Evolutionary conservation across 768 basidiomycete species (phyloP), one percentile per base, ranked within the genome.

Genomic region (Boletus coccyginus): DNA sequence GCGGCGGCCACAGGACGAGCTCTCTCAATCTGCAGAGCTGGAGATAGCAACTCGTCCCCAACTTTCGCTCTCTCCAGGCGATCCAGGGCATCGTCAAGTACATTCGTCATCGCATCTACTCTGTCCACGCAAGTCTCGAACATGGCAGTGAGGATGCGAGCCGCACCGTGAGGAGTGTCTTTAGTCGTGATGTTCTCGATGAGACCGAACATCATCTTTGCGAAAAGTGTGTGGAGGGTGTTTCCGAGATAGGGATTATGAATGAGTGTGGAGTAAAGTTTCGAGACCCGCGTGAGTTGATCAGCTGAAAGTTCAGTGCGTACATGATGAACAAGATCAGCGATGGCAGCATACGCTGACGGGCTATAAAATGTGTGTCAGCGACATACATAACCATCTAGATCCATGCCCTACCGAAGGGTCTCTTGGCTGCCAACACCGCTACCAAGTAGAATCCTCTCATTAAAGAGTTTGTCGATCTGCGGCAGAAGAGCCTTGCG

Each of bases 291-390:
- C 5, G 84, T 78, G 19, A 98, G 76, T 65, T 96, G 94, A 10
- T 81, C 71, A 6, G 87, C 77, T 3, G 85, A 84, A 39, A 98
- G 82, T 19, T 98, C 94, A 44, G 77, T 78, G 49, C 93, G 88
- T 55, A 95, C 81, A 66, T 97, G 93, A 67, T 98, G 94, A 53
- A 97, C 87, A 12, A 98, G 81, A 72, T 99, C 97, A 33, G 94
- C 94, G 7, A 96, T 84, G 46, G 92, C 88, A 56, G 86, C 88
- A 72, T 94, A 95, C 3, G 91, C 89, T 40, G 85, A 81, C 2
- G 90, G 84, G 52, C 92, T 90, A 64, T 35, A 59, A 31, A 32
- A 52, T 41, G 50, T n/a, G 50, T 47, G 36, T 66, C 39, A 57
- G 50, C 46, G 19, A 47, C 33, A 32, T 33, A 2, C 19, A 44